These are phyloP conservation scores for Raffaelea arxii DNA, from an alignment of 2,329 filamentous ascomycete species.

Conservation along the genomic window DNA sequence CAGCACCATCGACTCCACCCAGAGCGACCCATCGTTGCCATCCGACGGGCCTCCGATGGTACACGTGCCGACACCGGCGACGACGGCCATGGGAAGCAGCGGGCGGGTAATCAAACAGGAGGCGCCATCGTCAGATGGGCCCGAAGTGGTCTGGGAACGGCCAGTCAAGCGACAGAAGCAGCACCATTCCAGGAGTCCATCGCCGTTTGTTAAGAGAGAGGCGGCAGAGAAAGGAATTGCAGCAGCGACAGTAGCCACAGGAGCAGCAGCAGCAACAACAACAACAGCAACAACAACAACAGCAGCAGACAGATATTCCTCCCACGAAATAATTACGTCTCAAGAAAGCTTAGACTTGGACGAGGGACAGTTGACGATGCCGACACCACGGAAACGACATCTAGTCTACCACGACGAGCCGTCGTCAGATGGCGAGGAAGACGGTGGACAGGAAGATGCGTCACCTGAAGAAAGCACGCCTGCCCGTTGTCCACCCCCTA, in stretches of 20 bases:
- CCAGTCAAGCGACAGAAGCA: constrained; percentile 37
- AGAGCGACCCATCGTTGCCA: constrained; percentile 6
- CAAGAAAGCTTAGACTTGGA: constrained; percentile 55
- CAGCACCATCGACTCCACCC: constrained; percentile 7
- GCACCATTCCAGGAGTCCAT: constrained; percentile 10
- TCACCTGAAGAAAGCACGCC: neutral
- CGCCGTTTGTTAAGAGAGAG: too few relatives aligned
- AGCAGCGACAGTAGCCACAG: too few relatives aligned
- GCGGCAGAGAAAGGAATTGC: too few relatives aligned
- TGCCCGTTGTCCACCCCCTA: neutral
- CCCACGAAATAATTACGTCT: constrained; percentile 12
- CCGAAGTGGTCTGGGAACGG: constrained; percentile 41
- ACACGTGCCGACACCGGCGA: constrained; percentile 3
- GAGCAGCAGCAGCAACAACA: too few relatives aligned
- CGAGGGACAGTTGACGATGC: constrained; percentile 30
- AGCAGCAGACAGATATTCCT: too few relatives aligned
- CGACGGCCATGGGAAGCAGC: neutral
- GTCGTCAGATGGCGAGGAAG: neutral
- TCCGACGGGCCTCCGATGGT: neutral
- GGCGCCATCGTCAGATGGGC: constrained; percentile 45
- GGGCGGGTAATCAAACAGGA: constrained; percentile 26
- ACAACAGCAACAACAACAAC: too few relatives aligned
- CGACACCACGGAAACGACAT: constrained; percentile 31
- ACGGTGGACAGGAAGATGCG: neutral
- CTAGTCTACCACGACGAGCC: neutral